Conservation (phyloP, 129 eudicot genomes). For the Sambucus nigra region DNA sequence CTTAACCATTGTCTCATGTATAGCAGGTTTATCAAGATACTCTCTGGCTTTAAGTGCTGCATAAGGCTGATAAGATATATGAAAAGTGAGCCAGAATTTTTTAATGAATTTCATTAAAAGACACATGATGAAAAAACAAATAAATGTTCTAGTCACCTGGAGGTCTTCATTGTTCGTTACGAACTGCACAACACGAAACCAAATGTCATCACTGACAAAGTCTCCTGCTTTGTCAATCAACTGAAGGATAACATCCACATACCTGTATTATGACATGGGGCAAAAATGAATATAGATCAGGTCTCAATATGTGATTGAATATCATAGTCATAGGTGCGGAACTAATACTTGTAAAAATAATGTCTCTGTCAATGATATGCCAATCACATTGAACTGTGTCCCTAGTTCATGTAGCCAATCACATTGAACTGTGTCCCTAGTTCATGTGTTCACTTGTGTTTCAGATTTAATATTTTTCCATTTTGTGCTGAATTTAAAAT, state of each 20-base stretch:
- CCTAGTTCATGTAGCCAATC: background rate
- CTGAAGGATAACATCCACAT: constrained; percentile 97
- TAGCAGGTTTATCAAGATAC: constrained; percentile 94
- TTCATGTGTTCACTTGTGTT: background rate
- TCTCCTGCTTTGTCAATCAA: constrained; percentile 97
- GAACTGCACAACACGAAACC: constrained; percentile 98
- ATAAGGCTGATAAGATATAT: constrained; percentile 56
- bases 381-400: background rate
- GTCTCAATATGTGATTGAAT: background rate
- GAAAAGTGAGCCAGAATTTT: background rate
- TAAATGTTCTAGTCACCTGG: constrained; percentile 40
- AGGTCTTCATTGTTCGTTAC: constrained; percentile 96
- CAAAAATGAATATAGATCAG: background rate
- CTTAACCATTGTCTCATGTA: constrained; percentile 99
- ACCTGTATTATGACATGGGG: constrained; percentile 44
- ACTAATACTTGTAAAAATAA: background rate
- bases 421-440: background rate
- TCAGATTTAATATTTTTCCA: background rate
- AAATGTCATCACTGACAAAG: constrained; percentile 96
- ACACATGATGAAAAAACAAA: background rate
- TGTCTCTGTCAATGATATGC: background rate
- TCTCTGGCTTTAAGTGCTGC: constrained; percentile 98
- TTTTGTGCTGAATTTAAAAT: too few species aligned
- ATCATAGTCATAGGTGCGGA: background rate
- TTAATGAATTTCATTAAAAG: background rate